Evolutionary conservation across 495 filamentous ascomycete genomes (phyloP).

Genomic region (Aspergillus conjunctus): DNA sequence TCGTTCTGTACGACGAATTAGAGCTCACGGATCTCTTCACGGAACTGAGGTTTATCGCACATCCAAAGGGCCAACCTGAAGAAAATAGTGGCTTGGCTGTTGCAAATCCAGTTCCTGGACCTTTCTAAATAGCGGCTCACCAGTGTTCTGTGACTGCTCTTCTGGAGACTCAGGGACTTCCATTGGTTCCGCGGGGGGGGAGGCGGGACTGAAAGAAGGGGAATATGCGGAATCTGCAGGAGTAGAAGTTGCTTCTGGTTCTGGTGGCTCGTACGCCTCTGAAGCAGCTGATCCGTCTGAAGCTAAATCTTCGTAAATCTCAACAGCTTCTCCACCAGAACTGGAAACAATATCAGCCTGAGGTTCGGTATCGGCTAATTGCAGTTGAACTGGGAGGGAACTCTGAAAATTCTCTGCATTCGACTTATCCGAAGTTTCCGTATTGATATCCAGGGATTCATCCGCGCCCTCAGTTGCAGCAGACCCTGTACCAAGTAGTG

Average conservation of each 20-base stretch:
- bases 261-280: constrained; percentile 63
- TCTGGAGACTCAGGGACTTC: constrained; percentile 23
- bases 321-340: constrained; percentile 17
- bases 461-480: not conserved
- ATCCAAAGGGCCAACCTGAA: constrained; percentile 39
- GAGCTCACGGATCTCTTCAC: constrained; percentile 4
- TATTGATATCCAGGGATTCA: constrained; percentile 1
- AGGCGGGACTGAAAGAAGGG: constrained; percentile 41
- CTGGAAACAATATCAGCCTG: constrained; percentile 14
- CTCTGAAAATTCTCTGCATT: constrained; percentile 7
- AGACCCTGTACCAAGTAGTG: not conserved
- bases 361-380: constrained; percentile 1
- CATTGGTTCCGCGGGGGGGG: constrained; percentile 28
- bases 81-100: constrained; percentile 21
- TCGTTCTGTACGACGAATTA: constrained; percentile 30
- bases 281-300: constrained; percentile 41
- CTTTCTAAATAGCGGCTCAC: constrained; percentile 37
- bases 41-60: constrained; percentile 37
- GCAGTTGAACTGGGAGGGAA: constrained; percentile 16
- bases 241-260: constrained; percentile 42
- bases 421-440: not conserved
- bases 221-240: constrained; percentile 37
- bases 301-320: constrained; percentile 20
- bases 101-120: constrained; percentile 32
- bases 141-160: constrained; percentile 26